Evolutionary conservation across 2,329 filamentous ascomycete genomes (phyloP), one percentile per base, ranked within the genome.

Genomic region (Aspergillus ruber): DNA sequence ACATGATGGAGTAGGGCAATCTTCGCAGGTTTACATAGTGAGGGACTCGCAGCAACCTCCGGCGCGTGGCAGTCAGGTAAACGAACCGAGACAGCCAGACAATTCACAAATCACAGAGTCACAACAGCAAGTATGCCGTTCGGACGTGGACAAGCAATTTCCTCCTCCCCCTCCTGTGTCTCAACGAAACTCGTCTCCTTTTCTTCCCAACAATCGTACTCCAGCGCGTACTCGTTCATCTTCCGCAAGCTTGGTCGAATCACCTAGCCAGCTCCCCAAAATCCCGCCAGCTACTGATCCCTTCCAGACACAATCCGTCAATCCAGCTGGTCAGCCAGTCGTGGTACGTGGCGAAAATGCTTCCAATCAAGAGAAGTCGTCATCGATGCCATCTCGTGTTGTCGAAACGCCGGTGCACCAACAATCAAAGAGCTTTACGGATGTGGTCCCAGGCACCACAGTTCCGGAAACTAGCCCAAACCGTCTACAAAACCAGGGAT

Each of bases 381-480:
- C 67, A 5, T 70, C 67, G 9, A 65, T 70, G 59, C 64, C 62
- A 7, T 70, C 68, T 21, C 64, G 60, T 32, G 58, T 71, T n/a
- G 62, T 60, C 17, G 68, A 72, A 51, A 72, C 69, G 4, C 69
- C 69, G 17, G 52, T 68, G 39, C 60, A 63, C 21, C 56, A 54
- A n/a, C 54, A 51, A 38, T 50, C 48, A 27, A 58, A 45, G 43
- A 50, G 43, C 42, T 47, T 57, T 36, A 56, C 52, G 9, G 60
- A 65, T 38, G 56, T 61, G 35, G 51, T 62, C 33, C 59, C 58
- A 20, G 56, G 63, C 27, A 70, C 63, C 5, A 68, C 60, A 43
- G 62, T 69, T 17, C 67, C 67, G 4, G 68, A 70, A 49, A 71
- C 68, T 6, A 71, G 66, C 36, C 65, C 66, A 1, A 59, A 58